Evolutionary conservation across 257 asterid species (phyloP), one percentile per base, ranked within the genome.

Genomic region (Gentiana straminea): DNA sequence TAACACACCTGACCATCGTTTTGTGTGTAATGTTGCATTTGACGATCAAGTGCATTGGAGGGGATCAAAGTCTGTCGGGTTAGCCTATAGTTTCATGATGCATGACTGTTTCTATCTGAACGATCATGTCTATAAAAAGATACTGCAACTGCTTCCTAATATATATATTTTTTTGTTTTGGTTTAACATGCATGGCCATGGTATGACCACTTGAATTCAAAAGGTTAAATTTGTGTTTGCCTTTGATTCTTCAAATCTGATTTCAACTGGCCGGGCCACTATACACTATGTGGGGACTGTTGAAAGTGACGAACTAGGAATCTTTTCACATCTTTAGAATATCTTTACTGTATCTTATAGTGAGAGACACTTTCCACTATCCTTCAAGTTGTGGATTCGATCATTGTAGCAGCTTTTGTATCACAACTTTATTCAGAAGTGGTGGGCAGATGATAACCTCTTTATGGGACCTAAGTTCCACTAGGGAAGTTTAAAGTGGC

Each of bases 271-370:
- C 70, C 52, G 49, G 45, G 62, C 56, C 64, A 66, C 60, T 13
- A 63, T 55, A 24, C 24, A 24, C 24, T 24, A 24, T 24, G 24
- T 24, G 24, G 64, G 62, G 75, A 67, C 68, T 57, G 13, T 15
- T 66, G 80, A 77, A 68, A 73, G 62, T 34, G 76, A 77, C 78
- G 62, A 67, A 75, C 68, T 68, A 73, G 78, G 85, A 75, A 79
- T 86, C 84, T 75, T 69, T 49, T 64, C 63, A 67, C 75, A 62
- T 65, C 65, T 65, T 73, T 63, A 60, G 68, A 67, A 70, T 78
- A 75, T 70, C 52, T 57, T 70, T 64, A 58, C 47, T 35, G 75
- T 80, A 72, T 71, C 70, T 76, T 61, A 44, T 69, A 63, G 55
- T 59, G 5, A 67, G 56, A 75, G 57, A 73, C 68, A 24, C 61